Evolutionary conservation across 352 stramenopile species (phyloP).

Genomic region (Aphanomyces invadans): DNA sequence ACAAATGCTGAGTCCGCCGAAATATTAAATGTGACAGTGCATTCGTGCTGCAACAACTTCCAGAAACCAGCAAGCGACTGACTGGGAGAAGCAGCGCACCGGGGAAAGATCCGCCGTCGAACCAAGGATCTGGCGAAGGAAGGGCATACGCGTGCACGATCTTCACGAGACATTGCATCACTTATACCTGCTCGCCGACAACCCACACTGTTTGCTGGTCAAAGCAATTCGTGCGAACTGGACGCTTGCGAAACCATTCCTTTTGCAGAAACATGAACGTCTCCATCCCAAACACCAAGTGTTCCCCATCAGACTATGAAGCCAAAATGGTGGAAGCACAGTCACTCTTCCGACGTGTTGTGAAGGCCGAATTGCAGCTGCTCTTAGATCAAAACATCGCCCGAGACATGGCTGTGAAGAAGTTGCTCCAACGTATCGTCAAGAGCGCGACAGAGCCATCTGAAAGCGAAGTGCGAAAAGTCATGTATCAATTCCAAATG

Average conservation of each 20-base stretch:
- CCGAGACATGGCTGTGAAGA: constrained; percentile 64
- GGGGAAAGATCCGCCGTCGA: not conserved
- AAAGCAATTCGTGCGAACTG: too few species aligned
- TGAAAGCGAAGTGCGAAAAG: constrained; percentile 49
- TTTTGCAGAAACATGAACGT: constrained; percentile 1
- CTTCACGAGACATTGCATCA: not conserved
- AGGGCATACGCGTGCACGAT: not conserved
- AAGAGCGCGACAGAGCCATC: constrained; percentile 52
- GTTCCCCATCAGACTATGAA: not conserved
- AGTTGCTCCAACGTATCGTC: constrained; percentile 68
- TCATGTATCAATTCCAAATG: constrained; percentile 84
- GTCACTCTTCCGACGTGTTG: constrained; percentile 55
- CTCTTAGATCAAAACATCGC: constrained; percentile 45
- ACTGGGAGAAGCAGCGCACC: constrained; percentile 3
- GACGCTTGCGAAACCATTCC: not conserved
- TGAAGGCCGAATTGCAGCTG: constrained; percentile 73
- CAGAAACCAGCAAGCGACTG: not conserved
- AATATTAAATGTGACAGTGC: constrained; percentile 3
- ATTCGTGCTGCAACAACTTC: not conserved
- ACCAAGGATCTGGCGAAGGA: not conserved
- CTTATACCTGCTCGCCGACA: not conserved
- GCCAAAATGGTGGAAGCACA: constrained; percentile 59
- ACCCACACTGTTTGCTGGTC: too few species aligned
- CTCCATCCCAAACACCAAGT: not conserved
- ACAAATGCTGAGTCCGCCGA: not conserved